phyloP scores from a whole-genome alignment of 202 grass and related monocot genomes.

The Schoenoplectus tabernaemontani region DNA sequence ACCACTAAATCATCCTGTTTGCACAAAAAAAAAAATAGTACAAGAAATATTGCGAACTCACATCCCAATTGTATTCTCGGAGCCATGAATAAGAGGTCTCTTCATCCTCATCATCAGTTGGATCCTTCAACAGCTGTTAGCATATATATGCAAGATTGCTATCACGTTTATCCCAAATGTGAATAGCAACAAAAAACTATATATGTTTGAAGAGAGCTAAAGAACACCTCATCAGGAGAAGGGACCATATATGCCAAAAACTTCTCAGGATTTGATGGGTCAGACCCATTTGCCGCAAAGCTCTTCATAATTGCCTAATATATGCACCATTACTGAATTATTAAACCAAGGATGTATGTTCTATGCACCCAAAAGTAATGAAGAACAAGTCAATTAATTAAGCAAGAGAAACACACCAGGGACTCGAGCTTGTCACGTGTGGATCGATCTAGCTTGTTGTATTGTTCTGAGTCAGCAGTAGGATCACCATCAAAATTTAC shows the following conservation, averaged over 20 bases:
- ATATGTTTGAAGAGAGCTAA: constrained; percentile 7
- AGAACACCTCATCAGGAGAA: constrained; percentile 57
- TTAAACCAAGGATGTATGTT: constrained; percentile 3
- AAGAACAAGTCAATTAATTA: constrained; percentile 12
- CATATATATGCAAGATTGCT: constrained; percentile 19
- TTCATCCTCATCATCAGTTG: constrained; percentile 65
- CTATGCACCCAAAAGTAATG: neutral
- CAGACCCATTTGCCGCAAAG: constrained; percentile 68
- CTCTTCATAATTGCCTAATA: constrained; percentile 94
- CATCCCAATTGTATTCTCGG: constrained; percentile 96
- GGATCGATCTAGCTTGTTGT: constrained; percentile 64
- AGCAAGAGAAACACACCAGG: constrained; percentile 34
- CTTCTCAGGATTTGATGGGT: constrained; percentile 72
- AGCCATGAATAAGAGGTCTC: constrained; percentile 78
- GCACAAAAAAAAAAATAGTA: neutral
- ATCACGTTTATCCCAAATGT: constrained; percentile 22
- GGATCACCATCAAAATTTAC: constrained; percentile 98
- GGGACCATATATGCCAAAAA: constrained; percentile 97
- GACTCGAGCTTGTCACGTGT: constrained; percentile 72
- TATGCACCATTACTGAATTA: neutral
- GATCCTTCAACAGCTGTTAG: constrained; percentile 58
- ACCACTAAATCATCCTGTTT: neutral
- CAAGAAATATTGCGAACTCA: constrained; percentile 30
- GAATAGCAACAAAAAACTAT: constrained; percentile 15
- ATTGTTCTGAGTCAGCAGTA: constrained; percentile 87